Conservation (phyloP, 2,329 filamentous ascomycete species). For the Fusarium concolor region DNA sequence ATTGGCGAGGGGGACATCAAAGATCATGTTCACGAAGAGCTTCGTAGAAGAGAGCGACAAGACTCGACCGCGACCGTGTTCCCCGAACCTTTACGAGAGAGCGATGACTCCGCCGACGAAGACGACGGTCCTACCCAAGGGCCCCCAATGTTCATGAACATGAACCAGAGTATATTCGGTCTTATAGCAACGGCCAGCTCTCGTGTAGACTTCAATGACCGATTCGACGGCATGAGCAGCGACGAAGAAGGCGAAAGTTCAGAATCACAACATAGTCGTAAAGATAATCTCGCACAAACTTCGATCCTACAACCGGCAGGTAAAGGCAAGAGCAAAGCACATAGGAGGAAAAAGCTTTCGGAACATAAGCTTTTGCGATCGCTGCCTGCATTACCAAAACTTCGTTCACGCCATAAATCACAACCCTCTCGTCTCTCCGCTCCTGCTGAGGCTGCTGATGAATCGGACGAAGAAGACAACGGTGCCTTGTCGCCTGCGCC, state of each 20-base stretch:
- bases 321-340: constrained; percentile 50
- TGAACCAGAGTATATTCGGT: constrained; percentile 95
- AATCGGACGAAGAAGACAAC: constrained; percentile 45
- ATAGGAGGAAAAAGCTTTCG: constrained; percentile 70
- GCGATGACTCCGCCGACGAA: constrained; percentile 62
- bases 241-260: constrained; percentile 82
- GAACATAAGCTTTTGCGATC: constrained; percentile 75
- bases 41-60: constrained; percentile 59
- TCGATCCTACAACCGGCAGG: constrained; percentile 53
- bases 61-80: constrained; percentile 55
- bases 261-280: constrained; percentile 55
- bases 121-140: constrained; percentile 58
- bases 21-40: constrained; percentile 57
- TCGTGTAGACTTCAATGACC: constrained; percentile 81
- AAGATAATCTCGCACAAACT: constrained; percentile 55
- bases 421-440: constrained; percentile 56
- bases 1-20: constrained; percentile 52
- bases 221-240: constrained; percentile 82
- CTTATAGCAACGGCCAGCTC: constrained; percentile 91
- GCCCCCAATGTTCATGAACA: constrained; percentile 71
- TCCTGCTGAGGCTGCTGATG: constrained; percentile 51
- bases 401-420: constrained; percentile 57
- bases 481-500: constrained; percentile 44
- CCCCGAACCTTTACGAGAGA: constrained; percentile 64
- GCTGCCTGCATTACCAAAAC: constrained; percentile 67